Percentiles rank a stretch among this genome's conserved stretches.
Evolutionary conservation across 805 yeast genomes (phyloP).

Genomic region (Wilhelminamyces savonicus): DNA sequence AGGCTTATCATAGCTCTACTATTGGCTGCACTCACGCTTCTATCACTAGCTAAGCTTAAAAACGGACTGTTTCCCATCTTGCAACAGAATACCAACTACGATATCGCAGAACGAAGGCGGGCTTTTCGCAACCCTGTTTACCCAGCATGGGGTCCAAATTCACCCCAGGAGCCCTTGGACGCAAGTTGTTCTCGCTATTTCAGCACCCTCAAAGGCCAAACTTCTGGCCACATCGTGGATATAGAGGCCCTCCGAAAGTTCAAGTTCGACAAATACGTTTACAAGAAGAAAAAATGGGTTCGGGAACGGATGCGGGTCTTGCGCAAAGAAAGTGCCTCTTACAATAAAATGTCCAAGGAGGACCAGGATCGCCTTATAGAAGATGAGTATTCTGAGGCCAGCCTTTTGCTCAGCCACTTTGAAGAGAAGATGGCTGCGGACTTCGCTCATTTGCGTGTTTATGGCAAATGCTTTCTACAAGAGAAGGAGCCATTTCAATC

Average conservation of each 20-base stretch:
- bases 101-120: too few relatives aligned
- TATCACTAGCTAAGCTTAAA: too few relatives aligned
- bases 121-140: too few relatives aligned
- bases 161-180: too few relatives aligned
- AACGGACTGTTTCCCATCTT: too few relatives aligned
- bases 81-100: too few relatives aligned
- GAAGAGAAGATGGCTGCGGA: conserved; percentile 13
- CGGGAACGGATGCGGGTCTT: conserved; percentile 10
- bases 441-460: conserved; percentile 12
- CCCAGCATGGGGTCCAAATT: too few relatives aligned
- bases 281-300: conserved; percentile 21
- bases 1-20: too few relatives aligned
- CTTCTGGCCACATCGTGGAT: conserved; percentile 5
- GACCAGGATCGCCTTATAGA: conserved; percentile 7
- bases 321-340: too few relatives aligned
- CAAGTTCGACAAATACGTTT: conserved; percentile 14
- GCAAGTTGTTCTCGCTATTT: too few relatives aligned
- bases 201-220: too few relatives aligned
- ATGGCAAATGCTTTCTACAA: conserved; percentile 19
- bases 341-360: conserved; percentile 7
- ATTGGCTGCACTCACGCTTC: too few relatives aligned
- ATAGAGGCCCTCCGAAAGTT: conserved; percentile 4
- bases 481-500: conserved; percentile 1
- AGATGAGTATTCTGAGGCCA: conserved; percentile 4
- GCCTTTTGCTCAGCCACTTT: conserved; percentile 4